These are phyloP conservation scores for Pythium scleroteichum DNA, from an alignment of 352 stramenopile genomes.

Conservation along the genomic window DNA sequence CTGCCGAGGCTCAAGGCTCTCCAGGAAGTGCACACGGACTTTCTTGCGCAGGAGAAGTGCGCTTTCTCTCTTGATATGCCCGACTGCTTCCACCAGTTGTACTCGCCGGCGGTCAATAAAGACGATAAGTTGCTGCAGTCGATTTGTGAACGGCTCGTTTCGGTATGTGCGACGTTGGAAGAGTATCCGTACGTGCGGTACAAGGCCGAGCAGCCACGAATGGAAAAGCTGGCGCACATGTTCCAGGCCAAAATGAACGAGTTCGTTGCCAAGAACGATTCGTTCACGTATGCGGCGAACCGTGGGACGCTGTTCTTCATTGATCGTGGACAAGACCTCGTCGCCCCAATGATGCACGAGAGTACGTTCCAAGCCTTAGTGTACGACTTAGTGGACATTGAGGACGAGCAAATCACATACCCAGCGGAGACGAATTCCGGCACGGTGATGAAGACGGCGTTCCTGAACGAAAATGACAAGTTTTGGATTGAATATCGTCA, in stretches of 20 bases:
- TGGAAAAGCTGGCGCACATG: constrained; percentile 85
- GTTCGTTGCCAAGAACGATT: constrained; percentile 90
- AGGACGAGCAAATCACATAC: constrained; percentile 94
- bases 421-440: constrained; percentile 84
- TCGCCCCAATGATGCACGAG: constrained; percentile 97
- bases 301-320: constrained; percentile 94
- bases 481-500: constrained; percentile 96
- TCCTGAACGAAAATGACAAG: constrained; percentile 97
- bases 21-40: constrained; percentile 96
- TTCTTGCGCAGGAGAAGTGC: constrained; percentile 93
- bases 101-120: constrained; percentile 57
- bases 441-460: constrained; percentile 84
- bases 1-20: constrained; percentile 84
- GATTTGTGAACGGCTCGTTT: constrained; percentile 94
- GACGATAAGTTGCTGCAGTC: constrained; percentile 46
- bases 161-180: constrained; percentile 95
- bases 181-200: constrained; percentile 97
- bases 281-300: constrained; percentile 90
- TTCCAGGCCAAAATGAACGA: constrained; percentile 97
- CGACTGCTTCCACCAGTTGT: constrained; percentile 75
- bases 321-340: constrained; percentile 92
- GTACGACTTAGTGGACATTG: constrained; percentile 94
- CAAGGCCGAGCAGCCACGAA: constrained; percentile 76
- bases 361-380: constrained; percentile 98
- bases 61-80: constrained; percentile 94